A percentile compares a stretch with the other conserved stretches of the same genome.
Conservation (phyloP, 2,329 filamentous ascomycete genomes). For the Alternaria arbusti region DNA sequence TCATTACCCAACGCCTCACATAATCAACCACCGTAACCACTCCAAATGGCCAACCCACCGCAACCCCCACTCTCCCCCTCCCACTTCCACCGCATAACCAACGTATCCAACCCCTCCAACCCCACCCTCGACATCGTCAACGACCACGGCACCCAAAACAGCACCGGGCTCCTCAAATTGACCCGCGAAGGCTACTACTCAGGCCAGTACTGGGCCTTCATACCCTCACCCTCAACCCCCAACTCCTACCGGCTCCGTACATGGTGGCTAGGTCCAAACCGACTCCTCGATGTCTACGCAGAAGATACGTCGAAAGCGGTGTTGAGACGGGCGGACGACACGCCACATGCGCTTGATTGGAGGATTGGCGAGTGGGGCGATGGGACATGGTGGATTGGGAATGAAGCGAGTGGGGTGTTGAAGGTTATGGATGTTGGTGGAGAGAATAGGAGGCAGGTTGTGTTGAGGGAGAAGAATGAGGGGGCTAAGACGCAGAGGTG, state of each 20-base stretch:
- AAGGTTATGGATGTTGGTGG: slow-evolving; percentile 27
- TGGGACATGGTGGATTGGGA: slow-evolving; percentile 29
- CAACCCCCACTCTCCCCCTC: background rate
- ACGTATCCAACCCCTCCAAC: background rate
- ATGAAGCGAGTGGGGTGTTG: slow-evolving; percentile 17
- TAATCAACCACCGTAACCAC: no score
- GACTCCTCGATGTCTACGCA: slow-evolving; percentile 22
- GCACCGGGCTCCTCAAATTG: background rate
- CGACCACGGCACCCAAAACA: background rate
- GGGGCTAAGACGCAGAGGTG: slow-evolving; percentile 29
- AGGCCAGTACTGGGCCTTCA: slow-evolving; percentile 36
- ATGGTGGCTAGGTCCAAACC: slow-evolving; percentile 26
- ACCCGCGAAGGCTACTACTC: slow-evolving; percentile 26
- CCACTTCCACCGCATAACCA: background rate
- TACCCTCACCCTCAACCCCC: slow-evolving; percentile 12
- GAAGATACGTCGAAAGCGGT: slow-evolving; percentile 20
- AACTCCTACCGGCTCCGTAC: slow-evolving; percentile 25
- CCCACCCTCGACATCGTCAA: background rate
- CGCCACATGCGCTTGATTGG: slow-evolving; percentile 20
- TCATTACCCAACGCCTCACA: no score
- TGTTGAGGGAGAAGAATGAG: slow-evolving; percentile 19
- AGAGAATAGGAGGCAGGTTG: slow-evolving; percentile 18
- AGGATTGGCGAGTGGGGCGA: slow-evolving; percentile 27
- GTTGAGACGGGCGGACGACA: slow-evolving; percentile 13
- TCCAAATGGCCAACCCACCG: background rate